Base-by-base conservation (phyloP, 495 filamentous ascomycete species). In the Xylaria venustula region DNA sequence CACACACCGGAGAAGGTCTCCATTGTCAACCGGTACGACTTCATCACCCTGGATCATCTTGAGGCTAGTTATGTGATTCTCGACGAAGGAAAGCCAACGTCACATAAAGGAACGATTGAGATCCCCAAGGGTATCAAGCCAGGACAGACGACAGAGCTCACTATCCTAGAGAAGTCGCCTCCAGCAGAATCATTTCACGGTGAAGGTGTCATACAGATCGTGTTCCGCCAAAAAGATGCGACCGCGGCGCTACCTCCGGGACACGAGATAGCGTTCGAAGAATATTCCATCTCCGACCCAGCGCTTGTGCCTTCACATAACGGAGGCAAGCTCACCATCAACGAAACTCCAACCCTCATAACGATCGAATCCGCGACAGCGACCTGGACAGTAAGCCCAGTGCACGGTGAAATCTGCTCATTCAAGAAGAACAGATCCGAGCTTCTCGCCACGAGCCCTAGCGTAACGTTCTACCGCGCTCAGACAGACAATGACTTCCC, bases 401-500 rank as follows among this genome's bases (percentile, higher is more conserved):
- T 56, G 23, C 48, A 66, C 19, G 68, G 68, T 9, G 57, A 62
- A 23, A 54, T 71, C 15, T 45, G 28, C 44, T 67, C 69, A 1
- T 48, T 62, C 37, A 58, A 17, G 4, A 71, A 69, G 54, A 68
- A 64, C 48, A 50, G 58, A 6, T 66, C 62, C 40, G 60, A 66
- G 32, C 65, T 70, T 26, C 20, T 63, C 22, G 48, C 60, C 7
- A 48, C 37, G 14, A 56, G 66, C 60, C 64, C 68, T 3, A 52
- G 67, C 26, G 67, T 73, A n/a, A 63, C 73, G 23, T 72, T 76
- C 55, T 73, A 78, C 66, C 70, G 76, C 1, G 67, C 74, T 14
- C 84, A 80, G 17, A 88, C 86, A 0, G 81, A 87, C 67, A 89
- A 88, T 65, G 87, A 89, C 50, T 71, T 73, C 9, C 69, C 77